phyloP scores from a whole-genome alignment of 768 basidiomycete genomes.

The Pulveroboletus ravenelii region DNA sequence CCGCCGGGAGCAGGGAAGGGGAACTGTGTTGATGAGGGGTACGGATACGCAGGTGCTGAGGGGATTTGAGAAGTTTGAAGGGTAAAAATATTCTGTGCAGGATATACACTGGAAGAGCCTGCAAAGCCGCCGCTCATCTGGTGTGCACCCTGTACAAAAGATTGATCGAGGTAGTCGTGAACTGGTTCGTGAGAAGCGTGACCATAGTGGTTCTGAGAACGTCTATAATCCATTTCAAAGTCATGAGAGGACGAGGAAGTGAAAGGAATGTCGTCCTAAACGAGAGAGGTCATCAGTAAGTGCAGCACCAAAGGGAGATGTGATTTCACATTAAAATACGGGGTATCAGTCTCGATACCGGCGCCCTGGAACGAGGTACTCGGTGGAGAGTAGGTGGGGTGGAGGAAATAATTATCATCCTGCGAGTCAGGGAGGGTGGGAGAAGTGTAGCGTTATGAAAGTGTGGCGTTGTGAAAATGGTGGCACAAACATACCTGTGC shows the following conservation, averaged over 20 bases:
- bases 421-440: not conserved
- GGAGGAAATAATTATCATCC: constrained; percentile 3
- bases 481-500: constrained; percentile 10
- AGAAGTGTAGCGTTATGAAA: not conserved
- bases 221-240: not conserved
- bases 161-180: not conserved
- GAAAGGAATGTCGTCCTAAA: constrained; percentile 5
- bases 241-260: not conserved
- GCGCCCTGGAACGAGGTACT: not conserved
- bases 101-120: not conserved
- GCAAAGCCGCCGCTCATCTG: not conserved
- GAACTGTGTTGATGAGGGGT: not conserved
- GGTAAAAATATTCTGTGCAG: not conserved
- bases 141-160: not conserved
- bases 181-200: not conserved
- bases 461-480: not conserved
- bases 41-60: not conserved
- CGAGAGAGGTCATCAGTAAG: not conserved
- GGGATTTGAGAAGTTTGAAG: constrained; percentile 1
- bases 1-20: not conserved
- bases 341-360: not conserved
- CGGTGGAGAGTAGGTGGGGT: not conserved
- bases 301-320: not conserved
- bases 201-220: not conserved
- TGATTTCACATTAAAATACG: constrained; percentile 5